Evolutionary conservation across 768 basidiomycete species (phyloP).

Genomic region (Termitomyces sp.): DNA sequence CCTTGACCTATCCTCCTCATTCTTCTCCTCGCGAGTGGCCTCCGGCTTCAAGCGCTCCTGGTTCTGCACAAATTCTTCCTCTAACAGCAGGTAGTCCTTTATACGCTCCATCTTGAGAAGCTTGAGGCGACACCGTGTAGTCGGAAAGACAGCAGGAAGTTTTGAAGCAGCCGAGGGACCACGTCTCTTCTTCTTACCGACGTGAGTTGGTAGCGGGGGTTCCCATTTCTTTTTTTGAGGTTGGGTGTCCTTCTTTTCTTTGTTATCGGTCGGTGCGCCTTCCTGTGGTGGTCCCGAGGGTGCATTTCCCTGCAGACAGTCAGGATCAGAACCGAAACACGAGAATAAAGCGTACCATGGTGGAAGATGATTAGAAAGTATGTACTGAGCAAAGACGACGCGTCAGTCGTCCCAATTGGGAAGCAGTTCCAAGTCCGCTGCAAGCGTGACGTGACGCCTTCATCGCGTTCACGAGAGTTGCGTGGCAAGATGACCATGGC

Average conservation of each 20-base stretch:
- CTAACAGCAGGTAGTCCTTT: slow-evolving; percentile 94
- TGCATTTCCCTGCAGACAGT: slow-evolving; percentile 56
- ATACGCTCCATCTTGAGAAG: slow-evolving; percentile 96
- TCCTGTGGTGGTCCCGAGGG: slow-evolving; percentile 54
- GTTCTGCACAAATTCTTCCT: slow-evolving; percentile 92
- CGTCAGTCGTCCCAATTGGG: slow-evolving; percentile 43
- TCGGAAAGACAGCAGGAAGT: slow-evolving; percentile 89
- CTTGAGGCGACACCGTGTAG: slow-evolving; percentile 91
- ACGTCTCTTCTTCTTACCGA: slow-evolving; percentile 94
- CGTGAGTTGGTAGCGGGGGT: slow-evolving; percentile 92
- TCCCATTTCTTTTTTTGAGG: slow-evolving; percentile 94
- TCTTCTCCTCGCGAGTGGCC: slow-evolving; percentile 86
- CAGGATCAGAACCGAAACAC: neutral
- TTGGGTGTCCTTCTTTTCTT: slow-evolving; percentile 48
- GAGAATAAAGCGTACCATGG: slow-evolving; percentile 16
- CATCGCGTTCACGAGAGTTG: slow-evolving; percentile 7
- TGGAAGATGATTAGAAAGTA: slow-evolving; percentile 4
- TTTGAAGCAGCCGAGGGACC: slow-evolving; percentile 91
- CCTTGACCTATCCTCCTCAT: slow-evolving; percentile 88
- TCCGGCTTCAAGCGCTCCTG: slow-evolving; percentile 89
- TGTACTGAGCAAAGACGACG: slow-evolving; percentile 28
- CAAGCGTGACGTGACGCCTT: slow-evolving; percentile 20
- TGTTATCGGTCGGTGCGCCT: slow-evolving; percentile 27
- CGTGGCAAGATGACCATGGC: slow-evolving; percentile 21
- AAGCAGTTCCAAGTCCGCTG: slow-evolving; percentile 23